These are phyloP conservation scores for Exidia glandulosa DNA, from an alignment of 768 basidiomycete genomes.

Conservation along the genomic window DNA sequence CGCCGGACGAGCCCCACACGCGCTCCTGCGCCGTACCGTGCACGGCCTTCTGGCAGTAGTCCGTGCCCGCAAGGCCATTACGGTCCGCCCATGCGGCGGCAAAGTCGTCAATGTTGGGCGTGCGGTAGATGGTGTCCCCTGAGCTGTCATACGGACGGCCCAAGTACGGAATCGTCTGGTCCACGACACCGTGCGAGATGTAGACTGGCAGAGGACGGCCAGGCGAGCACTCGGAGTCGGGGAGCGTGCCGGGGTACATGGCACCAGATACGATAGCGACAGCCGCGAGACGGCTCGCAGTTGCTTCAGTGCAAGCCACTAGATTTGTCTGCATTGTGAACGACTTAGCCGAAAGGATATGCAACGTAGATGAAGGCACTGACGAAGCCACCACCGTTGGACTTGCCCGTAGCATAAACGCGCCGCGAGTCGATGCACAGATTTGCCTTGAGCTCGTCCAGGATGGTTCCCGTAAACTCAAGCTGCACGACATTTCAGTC, in stretches of 20 bases:
- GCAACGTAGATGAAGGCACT: background rate
- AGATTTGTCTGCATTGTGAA: background rate
- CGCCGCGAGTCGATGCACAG: slow-evolving; percentile 10
- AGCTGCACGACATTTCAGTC: slow-evolving; percentile 1
- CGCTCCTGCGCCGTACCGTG: slow-evolving; percentile 3
- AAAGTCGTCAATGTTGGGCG: slow-evolving; percentile 10
- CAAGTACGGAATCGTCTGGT: slow-evolving; percentile 11
- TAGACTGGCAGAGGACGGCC: slow-evolving; percentile 10
- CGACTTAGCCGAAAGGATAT: background rate
- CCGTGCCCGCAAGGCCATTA: slow-evolving; percentile 10
- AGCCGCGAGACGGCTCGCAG: slow-evolving; percentile 12
- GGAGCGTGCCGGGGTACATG: slow-evolving; percentile 11
- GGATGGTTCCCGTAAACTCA: background rate
- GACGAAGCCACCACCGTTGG: slow-evolving; percentile 17
- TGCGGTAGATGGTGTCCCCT: background rate
- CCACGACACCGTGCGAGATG: slow-evolving; percentile 13
- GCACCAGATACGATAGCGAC: slow-evolving; percentile 14
- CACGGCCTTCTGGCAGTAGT: background rate
- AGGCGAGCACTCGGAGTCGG: slow-evolving; percentile 10
- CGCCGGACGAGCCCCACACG: background rate
- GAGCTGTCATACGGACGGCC: slow-evolving; percentile 8
- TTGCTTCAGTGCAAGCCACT: slow-evolving; percentile 11
- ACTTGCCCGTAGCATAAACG: slow-evolving; percentile 14
- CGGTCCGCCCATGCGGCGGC: slow-evolving; percentile 12
- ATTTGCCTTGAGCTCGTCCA: slow-evolving; percentile 9